Evolutionary conservation across 176 grass and related monocot species (phyloP).

Genomic region (Bonia amplexicaulis): DNA sequence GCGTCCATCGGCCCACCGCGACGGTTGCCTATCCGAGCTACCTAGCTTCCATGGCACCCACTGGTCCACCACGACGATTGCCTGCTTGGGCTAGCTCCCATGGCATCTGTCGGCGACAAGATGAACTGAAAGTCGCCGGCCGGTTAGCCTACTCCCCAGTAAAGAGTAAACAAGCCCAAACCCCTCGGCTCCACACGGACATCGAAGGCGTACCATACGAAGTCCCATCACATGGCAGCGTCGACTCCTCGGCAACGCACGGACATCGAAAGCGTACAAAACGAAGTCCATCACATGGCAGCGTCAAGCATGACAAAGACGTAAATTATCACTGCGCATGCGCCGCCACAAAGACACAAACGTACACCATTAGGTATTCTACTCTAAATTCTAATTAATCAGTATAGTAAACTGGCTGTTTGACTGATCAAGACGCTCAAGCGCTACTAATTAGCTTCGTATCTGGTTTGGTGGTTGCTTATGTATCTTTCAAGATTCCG

Average conservation of each 20-base stretch:
- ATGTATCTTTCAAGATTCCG: slow-evolving; percentile 19
- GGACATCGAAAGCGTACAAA: background rate
- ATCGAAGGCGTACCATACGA: background rate
- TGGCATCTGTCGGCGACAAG: no score
- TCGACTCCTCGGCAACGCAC: background rate
- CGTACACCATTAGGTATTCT: background rate
- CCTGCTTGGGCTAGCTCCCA: no score
- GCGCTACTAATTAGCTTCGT: background rate
- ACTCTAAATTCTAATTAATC: background rate
- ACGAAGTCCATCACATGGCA: background rate
- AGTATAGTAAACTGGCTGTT: background rate
- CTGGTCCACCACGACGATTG: no score
- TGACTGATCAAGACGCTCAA: background rate
- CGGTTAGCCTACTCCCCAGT: no score
- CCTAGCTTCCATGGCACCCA: no score
- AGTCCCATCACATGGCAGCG: background rate
- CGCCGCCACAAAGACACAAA: no score
- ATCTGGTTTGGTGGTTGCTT: background rate
- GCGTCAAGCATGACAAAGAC: background rate
- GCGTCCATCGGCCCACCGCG: no score
- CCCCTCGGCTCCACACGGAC: no score
- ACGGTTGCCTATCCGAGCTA: no score
- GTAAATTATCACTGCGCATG: background rate
- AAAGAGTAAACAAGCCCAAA: background rate
- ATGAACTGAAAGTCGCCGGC: no score